phyloP scores from a whole-genome alignment of 345 rosid genomes.

The Melaleuca quinquenervia region DNA sequence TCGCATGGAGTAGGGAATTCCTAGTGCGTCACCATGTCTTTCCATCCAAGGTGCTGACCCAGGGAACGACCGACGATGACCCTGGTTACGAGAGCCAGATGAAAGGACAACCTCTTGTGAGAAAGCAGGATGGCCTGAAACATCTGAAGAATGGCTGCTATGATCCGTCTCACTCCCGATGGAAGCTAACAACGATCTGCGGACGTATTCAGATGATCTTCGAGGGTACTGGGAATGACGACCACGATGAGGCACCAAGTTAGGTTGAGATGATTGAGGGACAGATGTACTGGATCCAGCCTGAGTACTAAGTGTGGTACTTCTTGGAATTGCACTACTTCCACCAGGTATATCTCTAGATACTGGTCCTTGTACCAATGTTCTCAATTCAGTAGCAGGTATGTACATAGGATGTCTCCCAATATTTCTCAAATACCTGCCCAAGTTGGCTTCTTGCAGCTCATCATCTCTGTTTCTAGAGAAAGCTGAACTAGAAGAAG shows the following conservation, averaged over 20 bases:
- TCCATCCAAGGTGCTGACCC: constrained; percentile 46
- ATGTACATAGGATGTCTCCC: constrained; percentile 38
- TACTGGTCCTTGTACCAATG: constrained; percentile 19
- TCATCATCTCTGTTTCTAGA: constrained; percentile 24
- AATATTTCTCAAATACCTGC: constrained; percentile 24
- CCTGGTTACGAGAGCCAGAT: constrained; percentile 35
- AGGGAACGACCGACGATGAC: constrained; percentile 34
- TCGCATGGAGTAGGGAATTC: constrained; percentile 45
- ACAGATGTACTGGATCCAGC: constrained; percentile 29
- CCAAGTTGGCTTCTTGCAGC: constrained; percentile 21
- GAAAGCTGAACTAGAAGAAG: constrained; percentile 24
- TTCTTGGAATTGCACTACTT: constrained; percentile 29
- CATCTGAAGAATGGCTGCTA: constrained; percentile 22
- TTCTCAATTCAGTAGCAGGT: constrained; percentile 34
- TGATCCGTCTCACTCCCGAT: constrained; percentile 27
- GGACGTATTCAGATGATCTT: constrained; percentile 59
- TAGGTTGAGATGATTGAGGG: constrained; percentile 36
- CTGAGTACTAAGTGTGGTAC: constrained; percentile 32
- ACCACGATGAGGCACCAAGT: constrained; percentile 40
- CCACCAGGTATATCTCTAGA: constrained; percentile 23
- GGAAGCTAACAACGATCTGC: constrained; percentile 52
- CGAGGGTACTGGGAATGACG: constrained; percentile 34
- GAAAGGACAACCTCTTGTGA: constrained; percentile 33
- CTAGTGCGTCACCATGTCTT: constrained; percentile 49
- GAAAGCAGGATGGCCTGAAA: constrained; percentile 26